Evolutionary conservation across 306 rosid species (phyloP).

Genomic region (Purshia tridentata): DNA sequence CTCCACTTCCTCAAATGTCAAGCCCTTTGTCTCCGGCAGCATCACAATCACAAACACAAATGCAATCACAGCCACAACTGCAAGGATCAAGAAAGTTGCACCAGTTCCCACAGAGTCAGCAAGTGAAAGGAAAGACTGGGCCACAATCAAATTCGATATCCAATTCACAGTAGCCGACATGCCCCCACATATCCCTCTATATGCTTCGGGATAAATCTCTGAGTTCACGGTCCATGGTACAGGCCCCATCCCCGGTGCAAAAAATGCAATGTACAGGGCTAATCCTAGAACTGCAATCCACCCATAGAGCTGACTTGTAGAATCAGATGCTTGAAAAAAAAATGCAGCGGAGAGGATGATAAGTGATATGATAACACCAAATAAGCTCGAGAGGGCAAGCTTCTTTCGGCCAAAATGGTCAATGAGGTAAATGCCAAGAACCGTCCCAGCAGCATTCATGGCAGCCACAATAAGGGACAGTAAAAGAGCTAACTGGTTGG

Average conservation of each 20-base stretch:
- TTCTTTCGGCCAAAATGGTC: slow-evolving; percentile 73
- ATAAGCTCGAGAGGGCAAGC: slow-evolving; percentile 63
- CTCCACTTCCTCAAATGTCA: slow-evolving; percentile 92
- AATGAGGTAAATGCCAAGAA: slow-evolving; percentile 84
- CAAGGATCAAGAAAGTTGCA: slow-evolving; percentile 72
- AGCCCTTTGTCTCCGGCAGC: slow-evolving; percentile 87
- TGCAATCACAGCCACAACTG: slow-evolving; percentile 55
- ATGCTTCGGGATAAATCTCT: slow-evolving; percentile 84
- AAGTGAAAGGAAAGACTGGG: slow-evolving; percentile 67
- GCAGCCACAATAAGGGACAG: slow-evolving; percentile 79
- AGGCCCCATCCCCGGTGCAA: slow-evolving; percentile 92
- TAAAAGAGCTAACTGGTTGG: slow-evolving; percentile 76
- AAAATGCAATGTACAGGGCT: slow-evolving; percentile 65
- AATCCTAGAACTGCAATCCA: slow-evolving; percentile 75
- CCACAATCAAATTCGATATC: slow-evolving; percentile 81
- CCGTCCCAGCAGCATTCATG: slow-evolving; percentile 74
- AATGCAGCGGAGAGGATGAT: slow-evolving; percentile 58
- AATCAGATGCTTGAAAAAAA: slow-evolving; percentile 45
- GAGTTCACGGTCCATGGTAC: slow-evolving; percentile 97
- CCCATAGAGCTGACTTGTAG: slow-evolving; percentile 46
- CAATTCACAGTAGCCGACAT: slow-evolving; percentile 94
- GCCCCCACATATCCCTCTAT: slow-evolving; percentile 82
- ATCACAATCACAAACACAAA: slow-evolving; percentile 54
- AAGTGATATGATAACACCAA: slow-evolving; percentile 70
- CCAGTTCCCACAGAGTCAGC: slow-evolving; percentile 71